phyloP scores from a whole-genome alignment of 371 early-diverging fungal species.

The Sporodiniella umbellata region DNA sequence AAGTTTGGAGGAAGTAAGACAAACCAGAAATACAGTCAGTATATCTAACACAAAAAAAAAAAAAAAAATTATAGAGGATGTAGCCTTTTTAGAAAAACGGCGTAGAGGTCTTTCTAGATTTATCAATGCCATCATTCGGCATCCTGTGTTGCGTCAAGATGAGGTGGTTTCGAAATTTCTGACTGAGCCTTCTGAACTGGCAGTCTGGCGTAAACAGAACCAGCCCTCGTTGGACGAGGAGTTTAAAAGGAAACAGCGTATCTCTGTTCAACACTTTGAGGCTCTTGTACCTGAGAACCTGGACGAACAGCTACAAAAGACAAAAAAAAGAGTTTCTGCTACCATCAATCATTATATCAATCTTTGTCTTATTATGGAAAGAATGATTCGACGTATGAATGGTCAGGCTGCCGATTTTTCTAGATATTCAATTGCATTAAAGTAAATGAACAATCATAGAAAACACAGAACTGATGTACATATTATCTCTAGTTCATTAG shows the following conservation, averaged over 20 bases:
- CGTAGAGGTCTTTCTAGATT: constrained; percentile 74
- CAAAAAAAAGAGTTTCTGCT: constrained; percentile 49
- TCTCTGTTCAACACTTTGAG: constrained; percentile 27
- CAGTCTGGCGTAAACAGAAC: constrained; percentile 51
- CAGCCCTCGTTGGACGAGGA: constrained; percentile 54
- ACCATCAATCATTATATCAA: constrained; percentile 60
- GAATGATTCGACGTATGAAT: constrained; percentile 63
- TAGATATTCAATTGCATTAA: constrained; percentile 53
- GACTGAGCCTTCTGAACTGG: constrained; percentile 62
- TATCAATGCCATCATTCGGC: constrained; percentile 71
- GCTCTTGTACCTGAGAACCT: constrained; percentile 42
- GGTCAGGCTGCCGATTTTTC: constrained; percentile 59
- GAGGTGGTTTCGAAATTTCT: constrained; percentile 62
- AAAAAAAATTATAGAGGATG: constrained; percentile 60
- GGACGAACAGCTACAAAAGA: constrained; percentile 51
- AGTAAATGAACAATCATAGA: constrained; percentile 20
- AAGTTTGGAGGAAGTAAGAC: constrained; percentile 44
- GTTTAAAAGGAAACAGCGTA: constrained; percentile 30
- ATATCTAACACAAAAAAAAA: too few relatives aligned
- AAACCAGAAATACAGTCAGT: not conserved
- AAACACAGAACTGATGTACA: too few relatives aligned
- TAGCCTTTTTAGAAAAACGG: constrained; percentile 71
- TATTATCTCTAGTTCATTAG: constrained; percentile 39
- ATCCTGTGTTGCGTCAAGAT: constrained; percentile 70
- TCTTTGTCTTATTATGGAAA: constrained; percentile 64